Evolutionary conservation across 371 early-diverging fungal species (phyloP).

Genomic region (Mortierella sp.): DNA sequence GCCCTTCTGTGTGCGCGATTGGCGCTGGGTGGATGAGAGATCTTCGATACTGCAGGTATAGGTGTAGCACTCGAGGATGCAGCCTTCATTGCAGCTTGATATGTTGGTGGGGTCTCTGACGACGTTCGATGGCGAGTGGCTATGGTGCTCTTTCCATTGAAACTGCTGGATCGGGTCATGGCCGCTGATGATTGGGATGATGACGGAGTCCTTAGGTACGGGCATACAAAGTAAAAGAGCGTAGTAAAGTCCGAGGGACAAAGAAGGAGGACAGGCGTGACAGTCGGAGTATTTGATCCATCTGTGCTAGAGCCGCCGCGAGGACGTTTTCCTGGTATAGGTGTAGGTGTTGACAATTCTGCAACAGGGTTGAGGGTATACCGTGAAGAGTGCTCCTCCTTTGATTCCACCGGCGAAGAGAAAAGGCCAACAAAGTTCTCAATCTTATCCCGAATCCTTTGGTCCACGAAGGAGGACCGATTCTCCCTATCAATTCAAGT

Average conservation of each 20-base stretch:
- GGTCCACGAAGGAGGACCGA: constrained; percentile 31
- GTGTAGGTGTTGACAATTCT: constrained; percentile 29
- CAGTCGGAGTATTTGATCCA: constrained; percentile 9
- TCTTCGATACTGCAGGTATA: background rate
- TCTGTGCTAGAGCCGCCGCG: background rate
- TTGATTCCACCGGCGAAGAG: constrained; percentile 10
- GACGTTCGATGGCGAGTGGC: constrained; percentile 35
- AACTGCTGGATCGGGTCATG: constrained; percentile 49
- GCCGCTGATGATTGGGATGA: constrained; percentile 12
- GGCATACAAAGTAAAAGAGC: constrained; percentile 50
- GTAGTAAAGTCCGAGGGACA: constrained; percentile 54
- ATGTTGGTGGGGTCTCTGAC: constrained; percentile 50
- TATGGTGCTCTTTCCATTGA: constrained; percentile 26
- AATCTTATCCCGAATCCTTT: constrained; percentile 35
- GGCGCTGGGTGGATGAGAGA: constrained; percentile 14
- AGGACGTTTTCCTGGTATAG: constrained; percentile 2
- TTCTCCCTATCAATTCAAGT: constrained; percentile 22
- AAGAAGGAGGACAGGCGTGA: constrained; percentile 41
- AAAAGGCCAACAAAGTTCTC: constrained; percentile 27
- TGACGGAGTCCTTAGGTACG: constrained; percentile 22
- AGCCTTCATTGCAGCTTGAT: constrained; percentile 24
- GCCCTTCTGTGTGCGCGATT: constrained; percentile 30
- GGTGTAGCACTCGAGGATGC: background rate
- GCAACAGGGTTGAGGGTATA: constrained; percentile 36
- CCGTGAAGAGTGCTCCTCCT: background rate